Conservation (phyloP, 148 eudicot genomes). For the Polygonum maritimum region DNA sequence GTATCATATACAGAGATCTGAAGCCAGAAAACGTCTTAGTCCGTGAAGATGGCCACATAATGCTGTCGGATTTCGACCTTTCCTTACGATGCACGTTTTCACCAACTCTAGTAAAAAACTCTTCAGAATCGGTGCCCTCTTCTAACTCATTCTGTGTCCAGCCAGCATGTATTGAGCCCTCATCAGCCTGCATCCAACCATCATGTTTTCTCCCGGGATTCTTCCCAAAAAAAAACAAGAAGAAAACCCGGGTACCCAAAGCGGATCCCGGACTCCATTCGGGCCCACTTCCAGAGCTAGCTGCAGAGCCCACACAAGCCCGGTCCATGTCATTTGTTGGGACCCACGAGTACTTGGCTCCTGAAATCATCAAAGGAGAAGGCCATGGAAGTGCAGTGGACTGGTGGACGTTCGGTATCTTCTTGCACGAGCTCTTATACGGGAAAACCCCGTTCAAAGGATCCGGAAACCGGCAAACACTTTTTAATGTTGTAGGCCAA, state of each 20-base stretch:
- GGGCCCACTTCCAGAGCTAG: slow-evolving; percentile 46
- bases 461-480: slow-evolving; percentile 75
- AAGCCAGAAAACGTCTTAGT: slow-evolving; percentile 84
- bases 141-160: slow-evolving; percentile 60
- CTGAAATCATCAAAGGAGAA: slow-evolving; percentile 79
- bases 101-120: slow-evolving; percentile 55
- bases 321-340: slow-evolving; percentile 89
- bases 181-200: slow-evolving; percentile 62
- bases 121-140: slow-evolving; percentile 32
- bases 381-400: slow-evolving; percentile 92
- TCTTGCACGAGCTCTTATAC: slow-evolving; percentile 61
- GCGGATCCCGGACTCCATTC: slow-evolving; percentile 23
- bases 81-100: slow-evolving; percentile 64
- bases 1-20: slow-evolving; percentile 73
- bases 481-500: slow-evolving; percentile 76
- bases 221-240: slow-evolving; percentile 56
- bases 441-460: slow-evolving; percentile 88
- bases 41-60: slow-evolving; percentile 86
- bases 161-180: slow-evolving; percentile 65
- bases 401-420: slow-evolving; percentile 89
- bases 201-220: slow-evolving; percentile 64
- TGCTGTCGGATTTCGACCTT: slow-evolving; percentile 85
- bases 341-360: slow-evolving; percentile 76
- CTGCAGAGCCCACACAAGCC: slow-evolving; percentile 74
- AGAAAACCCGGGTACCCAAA: slow-evolving; percentile 35